Base-by-base conservation (phyloP, 1,284 basidiomycete species). In the Microbotryum lychnidis-dioicae region DNA sequence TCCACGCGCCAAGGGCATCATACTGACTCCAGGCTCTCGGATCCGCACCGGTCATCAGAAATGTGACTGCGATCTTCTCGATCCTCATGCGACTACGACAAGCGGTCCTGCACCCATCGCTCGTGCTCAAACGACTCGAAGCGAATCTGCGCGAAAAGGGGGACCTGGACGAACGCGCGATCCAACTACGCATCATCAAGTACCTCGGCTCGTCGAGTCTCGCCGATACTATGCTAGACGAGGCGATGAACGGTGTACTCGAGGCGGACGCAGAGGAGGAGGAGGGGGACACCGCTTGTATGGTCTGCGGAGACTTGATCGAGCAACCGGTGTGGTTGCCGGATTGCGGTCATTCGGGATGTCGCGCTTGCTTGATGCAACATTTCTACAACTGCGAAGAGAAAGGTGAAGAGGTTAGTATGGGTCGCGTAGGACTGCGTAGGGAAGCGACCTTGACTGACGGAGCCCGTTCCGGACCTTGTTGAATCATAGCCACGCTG, bases 311-410 rank as follows among this genome's bases (percentile, higher is more conserved):
- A 46, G 75, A 76, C 59, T 69, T 71, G 48, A 47, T 62, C 50
- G 70, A 69, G 29, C 56, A 62, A 8, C 62, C 67, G 1, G 67
- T 70, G 12, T 75, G 71, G 56, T 49, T 77, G 25, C 75, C 76
- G 6, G 62, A 63, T 9, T 77, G 76, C 66, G 71, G 71, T 54
- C 76, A 77, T 63, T 67, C 65, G 12, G 75, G 71, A 2, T 94
- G 91, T 75, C 89, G 88, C 72, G 84, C 87, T 63, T 94, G 91
- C 70, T 84, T 91, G 20, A 74, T 87, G 9, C 81, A 82, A 14
- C 85, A 84, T 70, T 76, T 91, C 29, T 79, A 82, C 31, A 78
- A 79, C 23, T 84, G 84, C 66, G 79, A 83, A 57, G 83, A 85
- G 67, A 83, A 82, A 63, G 82, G 79, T 3, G 84, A 89, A 69